phyloP scores from a whole-genome alignment of 148 eudicot species.

The Arbutus unedo region DNA sequence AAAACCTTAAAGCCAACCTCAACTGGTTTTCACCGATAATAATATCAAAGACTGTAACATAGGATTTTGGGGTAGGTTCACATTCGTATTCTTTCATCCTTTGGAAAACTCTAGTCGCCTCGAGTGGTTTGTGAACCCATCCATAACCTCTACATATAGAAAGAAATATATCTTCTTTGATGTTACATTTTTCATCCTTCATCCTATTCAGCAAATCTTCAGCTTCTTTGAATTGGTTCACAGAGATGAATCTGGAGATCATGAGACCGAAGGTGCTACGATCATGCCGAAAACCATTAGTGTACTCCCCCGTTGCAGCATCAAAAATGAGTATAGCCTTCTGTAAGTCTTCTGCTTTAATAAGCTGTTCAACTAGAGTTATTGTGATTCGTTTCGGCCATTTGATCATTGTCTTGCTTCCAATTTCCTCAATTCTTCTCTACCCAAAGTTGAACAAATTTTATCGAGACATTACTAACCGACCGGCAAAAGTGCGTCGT shows the following conservation, averaged over 20 bases:
- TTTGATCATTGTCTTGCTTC: slow-evolving; percentile 44
- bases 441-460: slow-evolving; percentile 9
- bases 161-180: slow-evolving; percentile 57
- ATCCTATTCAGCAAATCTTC: slow-evolving; percentile 75
- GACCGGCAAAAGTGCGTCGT: too few species aligned
- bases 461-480: not conserved
- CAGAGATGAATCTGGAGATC: slow-evolving; percentile 67
- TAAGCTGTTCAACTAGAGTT: slow-evolving; percentile 62
- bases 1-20: slow-evolving; percentile 63
- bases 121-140: slow-evolving; percentile 82
- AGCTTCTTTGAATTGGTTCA: slow-evolving; percentile 63
- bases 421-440: slow-evolving; percentile 26
- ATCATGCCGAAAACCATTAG: slow-evolving; percentile 75
- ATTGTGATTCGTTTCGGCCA: slow-evolving; percentile 75
- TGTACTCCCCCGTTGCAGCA: slow-evolving; percentile 77
- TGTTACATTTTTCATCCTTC: slow-evolving; percentile 68
- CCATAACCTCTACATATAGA: slow-evolving; percentile 78
- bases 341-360: slow-evolving; percentile 61
- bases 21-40: slow-evolving; percentile 82
- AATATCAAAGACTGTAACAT: slow-evolving; percentile 65
- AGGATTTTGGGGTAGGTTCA: slow-evolving; percentile 52
- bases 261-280: slow-evolving; percentile 59
- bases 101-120: slow-evolving; percentile 63
- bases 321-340: slow-evolving; percentile 69
- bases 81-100: slow-evolving; percentile 64